phyloP scores from a whole-genome alignment of 2,329 filamentous ascomycete genomes.

The Aspergillus fischeri region DNA sequence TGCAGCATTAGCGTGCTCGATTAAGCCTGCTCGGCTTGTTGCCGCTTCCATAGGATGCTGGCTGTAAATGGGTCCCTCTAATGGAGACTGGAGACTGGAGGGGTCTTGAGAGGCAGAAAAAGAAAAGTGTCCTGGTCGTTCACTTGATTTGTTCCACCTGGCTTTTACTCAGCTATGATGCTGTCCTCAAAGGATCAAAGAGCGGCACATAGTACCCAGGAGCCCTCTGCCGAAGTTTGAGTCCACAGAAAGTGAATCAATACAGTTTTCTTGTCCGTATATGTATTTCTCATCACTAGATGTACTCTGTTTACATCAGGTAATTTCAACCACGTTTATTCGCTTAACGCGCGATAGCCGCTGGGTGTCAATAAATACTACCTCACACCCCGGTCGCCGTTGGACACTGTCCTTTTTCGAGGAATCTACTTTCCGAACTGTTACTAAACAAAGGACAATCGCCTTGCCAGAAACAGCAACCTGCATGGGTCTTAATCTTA shows the following conservation, averaged over 20 bases:
- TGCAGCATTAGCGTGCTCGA: conserved; percentile 2
- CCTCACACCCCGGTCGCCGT: not conserved
- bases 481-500: conserved; percentile 7
- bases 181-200: not conserved
- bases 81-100: not conserved
- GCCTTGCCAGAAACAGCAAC: conserved; percentile 4
- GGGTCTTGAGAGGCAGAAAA: not conserved
- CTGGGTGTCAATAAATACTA: not conserved
- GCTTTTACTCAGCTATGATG: not conserved
- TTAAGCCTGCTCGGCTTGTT: conserved; percentile 6
- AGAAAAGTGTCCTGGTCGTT: not conserved
- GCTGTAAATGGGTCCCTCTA: not conserved
- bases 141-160: not conserved
- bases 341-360: not conserved
- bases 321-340: not conserved
- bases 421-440: not conserved
- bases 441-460: not conserved
- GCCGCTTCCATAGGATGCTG: not conserved
- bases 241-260: not conserved
- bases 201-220: not conserved
- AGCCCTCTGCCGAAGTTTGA: not conserved
- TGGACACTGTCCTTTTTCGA: not conserved
- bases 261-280: not conserved
- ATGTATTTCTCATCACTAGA: not conserved
- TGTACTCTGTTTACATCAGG: not conserved